Evolutionary conservation across 2,329 filamentous ascomycete species (phyloP), one percentile per base, ranked within the genome.

Genomic region (Tothia fuscella): DNA sequence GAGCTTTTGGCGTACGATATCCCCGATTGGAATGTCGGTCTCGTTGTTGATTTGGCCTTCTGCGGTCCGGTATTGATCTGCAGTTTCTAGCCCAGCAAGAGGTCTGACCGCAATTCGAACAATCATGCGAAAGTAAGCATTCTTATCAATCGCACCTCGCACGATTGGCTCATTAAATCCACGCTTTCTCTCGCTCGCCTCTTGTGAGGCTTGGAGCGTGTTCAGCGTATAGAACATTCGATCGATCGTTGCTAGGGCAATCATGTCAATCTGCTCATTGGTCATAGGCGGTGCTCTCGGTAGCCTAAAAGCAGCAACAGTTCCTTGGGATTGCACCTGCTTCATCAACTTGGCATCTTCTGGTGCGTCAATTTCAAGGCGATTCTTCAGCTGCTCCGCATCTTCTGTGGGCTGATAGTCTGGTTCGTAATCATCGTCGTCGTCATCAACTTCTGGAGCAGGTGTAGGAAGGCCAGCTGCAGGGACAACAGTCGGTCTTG

Each of bases 391-490:
- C 54, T 89, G 82, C 53, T 87, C 82, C 1, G 76, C 76, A 49
- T 85, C 78, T 57, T 93, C 85, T 26, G 78, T 76, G 6, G 81
- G 73, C 45, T 80, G 77, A 50, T 86, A 87, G 54, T 93, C 83
- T 0, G 89, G 88, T 53, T 95, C 89, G 54, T 95, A 95, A 51
- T 94, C 85, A 49, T 93, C 86, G 16, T 94, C 88, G 31, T 93
- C 87, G 3, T 83, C 78, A 20, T 73, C 76, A 2, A 58, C 60
- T 3, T 51, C 53, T n/a, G 41, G 13, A 16, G n/a, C n/a, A n/a
- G n/a, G n/a, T n/a, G n/a, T 29, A 10, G 10, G 26, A 10, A 29
- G 26, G 14, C 10, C 10, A 10, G 10, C 26, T 29, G 26, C 10
- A 29, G 14, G 26, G 10, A 29, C n/a, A n/a, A n/a, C n/a, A 10